A percentile compares a stretch with the other conserved stretches of the same genome.
These are phyloP conservation scores for Secale cereale DNA, from an alignment of 176 grass and related monocot genomes.

Conservation along the genomic window DNA sequence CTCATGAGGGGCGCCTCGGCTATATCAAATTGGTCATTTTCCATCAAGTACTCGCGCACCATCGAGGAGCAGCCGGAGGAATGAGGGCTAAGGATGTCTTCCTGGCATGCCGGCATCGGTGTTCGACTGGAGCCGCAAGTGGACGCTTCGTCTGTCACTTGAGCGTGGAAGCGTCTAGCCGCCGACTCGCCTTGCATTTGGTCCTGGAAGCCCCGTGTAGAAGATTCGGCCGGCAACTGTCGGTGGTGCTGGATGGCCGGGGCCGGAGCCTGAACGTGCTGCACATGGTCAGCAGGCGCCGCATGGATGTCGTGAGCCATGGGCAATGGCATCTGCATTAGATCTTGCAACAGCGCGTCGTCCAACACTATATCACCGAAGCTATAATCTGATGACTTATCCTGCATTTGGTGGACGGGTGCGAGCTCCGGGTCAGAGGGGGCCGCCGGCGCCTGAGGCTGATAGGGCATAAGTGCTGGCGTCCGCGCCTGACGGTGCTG, in stretches of 20 bases:
- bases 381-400: not conserved
- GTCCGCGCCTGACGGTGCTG: not conserved
- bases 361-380: not conserved
- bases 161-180: not conserved
- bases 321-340: not conserved
- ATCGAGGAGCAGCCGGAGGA: not conserved
- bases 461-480: no score
- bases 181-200: not conserved
- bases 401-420: not conserved
- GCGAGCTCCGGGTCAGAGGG: not conserved
- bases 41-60: not conserved
- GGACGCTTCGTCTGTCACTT: not conserved
- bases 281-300: not conserved
- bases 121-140: not conserved
- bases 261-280: not conserved
- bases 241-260: not conserved
- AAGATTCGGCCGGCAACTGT: not conserved
- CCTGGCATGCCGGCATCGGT: not conserved
- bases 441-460: no score
- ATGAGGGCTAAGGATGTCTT: not conserved
- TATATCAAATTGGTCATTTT: not conserved
- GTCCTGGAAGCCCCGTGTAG: not conserved
- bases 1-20: not conserved
- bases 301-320: not conserved
- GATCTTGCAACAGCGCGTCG: not conserved